These are phyloP conservation scores for Kwoniella sp. DNA, from an alignment of 768 basidiomycete genomes.

Conservation along the genomic window DNA sequence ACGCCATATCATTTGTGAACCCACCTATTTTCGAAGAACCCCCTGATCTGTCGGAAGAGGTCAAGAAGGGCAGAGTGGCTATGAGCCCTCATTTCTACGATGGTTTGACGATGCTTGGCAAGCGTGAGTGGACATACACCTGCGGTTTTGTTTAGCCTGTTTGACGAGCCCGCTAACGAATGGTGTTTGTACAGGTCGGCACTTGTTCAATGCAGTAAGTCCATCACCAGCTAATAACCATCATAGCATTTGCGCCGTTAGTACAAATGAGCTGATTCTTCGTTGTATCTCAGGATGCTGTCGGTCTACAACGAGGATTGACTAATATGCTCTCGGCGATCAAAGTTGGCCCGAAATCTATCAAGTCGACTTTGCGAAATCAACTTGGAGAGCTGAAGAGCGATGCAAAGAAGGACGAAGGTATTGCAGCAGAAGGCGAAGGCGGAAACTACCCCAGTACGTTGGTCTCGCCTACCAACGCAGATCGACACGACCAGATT, in stretches of 20 bases:
- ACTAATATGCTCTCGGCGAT: conserved; percentile 70
- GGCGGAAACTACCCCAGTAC: conserved; percentile 38
- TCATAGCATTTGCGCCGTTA: neutral
- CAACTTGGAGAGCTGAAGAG: conserved; percentile 79
- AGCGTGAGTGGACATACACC: conserved; percentile 64
- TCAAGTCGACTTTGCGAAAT: conserved; percentile 74
- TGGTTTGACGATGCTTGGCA: conserved; percentile 85
- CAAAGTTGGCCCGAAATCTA: conserved; percentile 76
- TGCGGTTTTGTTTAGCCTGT: neutral
- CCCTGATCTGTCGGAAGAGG: conserved; percentile 64
- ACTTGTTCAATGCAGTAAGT: conserved; percentile 81
- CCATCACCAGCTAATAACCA: neutral
- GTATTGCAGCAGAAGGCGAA: conserved; percentile 26
- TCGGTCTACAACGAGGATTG: conserved; percentile 77
- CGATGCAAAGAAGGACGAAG: conserved; percentile 61
- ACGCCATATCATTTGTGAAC: conserved; percentile 85
- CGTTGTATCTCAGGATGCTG: conserved; percentile 57
- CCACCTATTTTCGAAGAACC: conserved; percentile 86
- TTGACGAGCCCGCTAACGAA: neutral
- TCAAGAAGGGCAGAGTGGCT: conserved; percentile 67
- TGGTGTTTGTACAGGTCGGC: conserved; percentile 55
- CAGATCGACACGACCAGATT: neutral
- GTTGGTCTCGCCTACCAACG: neutral
- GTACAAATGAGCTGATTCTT: neutral
- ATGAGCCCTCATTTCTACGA: conserved; percentile 92